Percentiles rank a stretch among this genome's conserved stretches.
Conservation (phyloP, 768 basidiomycete species). For the Tulasnella sp. region DNA sequence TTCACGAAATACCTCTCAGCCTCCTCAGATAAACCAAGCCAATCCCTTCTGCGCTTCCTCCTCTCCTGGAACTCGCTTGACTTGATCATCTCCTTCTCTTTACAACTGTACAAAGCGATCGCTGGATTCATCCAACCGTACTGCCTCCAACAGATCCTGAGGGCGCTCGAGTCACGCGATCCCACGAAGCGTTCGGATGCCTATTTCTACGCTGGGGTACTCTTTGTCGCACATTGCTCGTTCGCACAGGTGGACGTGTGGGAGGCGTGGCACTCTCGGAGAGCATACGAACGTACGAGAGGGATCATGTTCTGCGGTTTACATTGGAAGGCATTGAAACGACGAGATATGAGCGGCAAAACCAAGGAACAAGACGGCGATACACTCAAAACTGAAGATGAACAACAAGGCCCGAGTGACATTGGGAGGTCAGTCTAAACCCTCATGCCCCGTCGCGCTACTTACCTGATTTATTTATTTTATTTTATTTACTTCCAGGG, state of each 20-base stretch:
- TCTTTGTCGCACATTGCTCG: constrained; percentile 51
- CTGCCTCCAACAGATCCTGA: constrained; percentile 49
- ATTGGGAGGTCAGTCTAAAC: constrained; percentile 20
- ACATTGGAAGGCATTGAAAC: constrained; percentile 55
- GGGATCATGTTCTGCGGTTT: constrained; percentile 60
- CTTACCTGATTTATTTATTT: constrained; percentile 30
- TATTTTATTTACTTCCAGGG: constrained; percentile 62
- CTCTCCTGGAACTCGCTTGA: constrained; percentile 58
- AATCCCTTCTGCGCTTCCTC: constrained; percentile 43
- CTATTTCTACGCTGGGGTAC: constrained; percentile 47
- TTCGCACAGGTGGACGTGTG: constrained; percentile 57
- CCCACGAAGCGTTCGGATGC: constrained; percentile 34
- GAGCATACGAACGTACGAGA: constrained; percentile 60
- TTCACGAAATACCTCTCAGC: constrained; percentile 44
- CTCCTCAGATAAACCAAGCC: background rate
- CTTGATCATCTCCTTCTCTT: constrained; percentile 44
- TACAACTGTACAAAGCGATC: constrained; percentile 51
- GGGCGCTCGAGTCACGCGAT: constrained; percentile 34
- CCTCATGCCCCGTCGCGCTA: background rate
- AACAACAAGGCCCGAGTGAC: constrained; percentile 4
- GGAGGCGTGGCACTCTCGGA: constrained; percentile 49
- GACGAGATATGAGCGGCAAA: constrained; percentile 46
- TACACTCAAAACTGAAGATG: no score
- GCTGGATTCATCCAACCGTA: constrained; percentile 55
- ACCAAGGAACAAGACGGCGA: constrained; percentile 23